Conservation (phyloP, 2,329 filamentous ascomycete species). For the Penicillium sp. region DNA sequence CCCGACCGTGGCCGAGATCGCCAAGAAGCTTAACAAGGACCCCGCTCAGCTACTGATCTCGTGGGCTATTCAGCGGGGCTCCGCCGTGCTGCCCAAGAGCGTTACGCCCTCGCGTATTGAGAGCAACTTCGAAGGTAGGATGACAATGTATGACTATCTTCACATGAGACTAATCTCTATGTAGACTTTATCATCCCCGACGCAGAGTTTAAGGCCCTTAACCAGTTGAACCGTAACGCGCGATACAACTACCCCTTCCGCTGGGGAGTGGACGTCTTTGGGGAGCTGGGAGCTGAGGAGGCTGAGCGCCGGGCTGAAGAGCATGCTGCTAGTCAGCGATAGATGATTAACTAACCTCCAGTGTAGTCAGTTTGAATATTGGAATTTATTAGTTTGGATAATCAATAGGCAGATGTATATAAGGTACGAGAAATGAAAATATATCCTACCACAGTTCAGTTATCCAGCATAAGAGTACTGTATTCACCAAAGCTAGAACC, state of each 20-base stretch:
- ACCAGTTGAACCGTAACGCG: constrained; percentile 37
- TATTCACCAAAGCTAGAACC: not conserved
- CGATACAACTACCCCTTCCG: constrained; percentile 40
- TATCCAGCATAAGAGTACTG: not conserved
- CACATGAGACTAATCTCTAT: not conserved
- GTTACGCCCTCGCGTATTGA: constrained; percentile 55
- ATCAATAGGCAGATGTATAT: not conserved
- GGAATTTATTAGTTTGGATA: not conserved
- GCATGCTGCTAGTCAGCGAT: constrained; percentile 26
- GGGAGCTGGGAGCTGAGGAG: constrained; percentile 36
- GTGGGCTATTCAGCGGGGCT: constrained; percentile 57
- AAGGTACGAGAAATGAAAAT: not conserved
- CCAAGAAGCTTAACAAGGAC: constrained; percentile 62
- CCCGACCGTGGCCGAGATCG: constrained; percentile 60
- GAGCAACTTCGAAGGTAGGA: constrained; percentile 48
- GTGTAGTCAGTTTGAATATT: not conserved
- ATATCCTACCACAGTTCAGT: not conserved
- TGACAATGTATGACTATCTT: not conserved
- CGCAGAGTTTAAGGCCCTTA: constrained; percentile 34
- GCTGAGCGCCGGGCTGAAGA: constrained; percentile 32
- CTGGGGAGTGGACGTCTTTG: constrained; percentile 42
- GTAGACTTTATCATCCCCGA: constrained; percentile 37
- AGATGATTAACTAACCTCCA: not conserved
- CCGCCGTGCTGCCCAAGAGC: constrained; percentile 56
- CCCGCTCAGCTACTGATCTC: constrained; percentile 57